Evolutionary conservation across 2,329 filamentous ascomycete species (phyloP).

Genomic region (Nakataea oryzae): DNA sequence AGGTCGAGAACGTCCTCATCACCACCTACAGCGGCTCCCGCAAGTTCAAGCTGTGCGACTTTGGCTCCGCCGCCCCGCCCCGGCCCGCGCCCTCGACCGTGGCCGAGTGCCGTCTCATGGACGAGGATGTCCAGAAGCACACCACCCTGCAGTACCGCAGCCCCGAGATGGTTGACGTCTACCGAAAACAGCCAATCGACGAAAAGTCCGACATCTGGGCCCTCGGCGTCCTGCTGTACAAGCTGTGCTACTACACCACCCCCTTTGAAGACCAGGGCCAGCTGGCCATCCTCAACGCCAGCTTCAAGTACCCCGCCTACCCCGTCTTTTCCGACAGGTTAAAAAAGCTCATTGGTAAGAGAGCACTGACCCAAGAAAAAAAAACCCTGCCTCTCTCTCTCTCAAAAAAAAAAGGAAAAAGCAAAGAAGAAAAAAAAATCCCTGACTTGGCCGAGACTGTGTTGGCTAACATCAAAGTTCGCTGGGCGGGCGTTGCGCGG

Average conservation of each 20-base stretch:
- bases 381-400: too few relatives aligned
- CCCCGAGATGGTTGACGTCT: conserved; percentile 98
- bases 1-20: conserved; percentile 97
- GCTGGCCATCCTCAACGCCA: conserved; percentile 93
- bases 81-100: conserved; percentile 77
- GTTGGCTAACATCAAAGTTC: neutral
- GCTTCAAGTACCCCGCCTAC: conserved; percentile 81
- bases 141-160: conserved; percentile 96
- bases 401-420: too few relatives aligned
- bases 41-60: conserved; percentile 95
- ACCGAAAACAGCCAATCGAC: conserved; percentile 89
- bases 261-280: conserved; percentile 97
- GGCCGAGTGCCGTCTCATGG: conserved; percentile 80
- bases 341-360: conserved; percentile 78
- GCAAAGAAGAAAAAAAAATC: too few relatives aligned
- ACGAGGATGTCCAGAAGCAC: conserved; percentile 94
- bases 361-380: too few relatives aligned
- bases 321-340: conserved; percentile 82
- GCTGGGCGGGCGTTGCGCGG: neutral
- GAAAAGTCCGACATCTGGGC: conserved; percentile 99
- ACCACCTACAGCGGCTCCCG: conserved; percentile 50
- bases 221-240: conserved; percentile 87
- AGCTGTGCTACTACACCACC: conserved; percentile 98
- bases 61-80: conserved; percentile 82
- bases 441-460: too few relatives aligned